Evolutionary conservation across 2,329 filamentous ascomycete species (phyloP).

Genomic region (Gaeumannomyces sp.): DNA sequence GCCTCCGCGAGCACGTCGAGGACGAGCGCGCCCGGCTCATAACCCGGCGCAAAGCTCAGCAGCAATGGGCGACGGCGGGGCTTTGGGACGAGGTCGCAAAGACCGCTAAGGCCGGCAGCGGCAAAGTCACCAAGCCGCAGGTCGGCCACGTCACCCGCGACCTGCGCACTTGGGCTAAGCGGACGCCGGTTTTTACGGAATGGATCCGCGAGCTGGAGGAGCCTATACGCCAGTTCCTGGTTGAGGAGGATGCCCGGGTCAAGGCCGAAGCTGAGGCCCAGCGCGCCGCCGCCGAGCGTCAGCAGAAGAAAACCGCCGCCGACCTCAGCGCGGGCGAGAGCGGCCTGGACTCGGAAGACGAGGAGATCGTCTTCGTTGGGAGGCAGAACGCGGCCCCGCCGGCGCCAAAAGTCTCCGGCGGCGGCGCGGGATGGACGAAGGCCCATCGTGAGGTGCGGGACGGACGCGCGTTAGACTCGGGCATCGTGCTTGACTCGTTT

Average conservation of each 20-base stretch:
- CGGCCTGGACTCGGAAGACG: conserved; percentile 49
- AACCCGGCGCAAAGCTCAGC: conserved; percentile 35
- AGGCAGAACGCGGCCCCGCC: conserved; percentile 46
- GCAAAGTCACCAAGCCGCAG: conserved; percentile 14
- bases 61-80: conserved; percentile 35
- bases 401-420: conserved; percentile 22
- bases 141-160: conserved; percentile 67
- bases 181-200: conserved; percentile 66
- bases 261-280: conserved; percentile 8
- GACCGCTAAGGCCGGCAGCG: neutral
- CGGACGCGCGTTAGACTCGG: conserved; percentile 51
- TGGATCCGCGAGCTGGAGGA: conserved; percentile 81
- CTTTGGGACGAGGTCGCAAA: conserved; percentile 21
- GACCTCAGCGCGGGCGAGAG: conserved; percentile 23
- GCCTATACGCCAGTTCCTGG: conserved; percentile 71
- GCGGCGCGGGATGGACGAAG: conserved; percentile 39
- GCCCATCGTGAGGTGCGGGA: conserved; percentile 47
- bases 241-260: conserved; percentile 39
- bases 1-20: conserved; percentile 45
- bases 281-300: conserved; percentile 9
- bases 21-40: conserved; percentile 35
- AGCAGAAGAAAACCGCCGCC: conserved; percentile 6
- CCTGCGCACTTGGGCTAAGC: conserved; percentile 74
- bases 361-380: conserved; percentile 89
- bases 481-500: conserved; percentile 73